Conservation (phyloP, 2,329 filamentous ascomycete species). For the Xylaria sp. region DNA sequence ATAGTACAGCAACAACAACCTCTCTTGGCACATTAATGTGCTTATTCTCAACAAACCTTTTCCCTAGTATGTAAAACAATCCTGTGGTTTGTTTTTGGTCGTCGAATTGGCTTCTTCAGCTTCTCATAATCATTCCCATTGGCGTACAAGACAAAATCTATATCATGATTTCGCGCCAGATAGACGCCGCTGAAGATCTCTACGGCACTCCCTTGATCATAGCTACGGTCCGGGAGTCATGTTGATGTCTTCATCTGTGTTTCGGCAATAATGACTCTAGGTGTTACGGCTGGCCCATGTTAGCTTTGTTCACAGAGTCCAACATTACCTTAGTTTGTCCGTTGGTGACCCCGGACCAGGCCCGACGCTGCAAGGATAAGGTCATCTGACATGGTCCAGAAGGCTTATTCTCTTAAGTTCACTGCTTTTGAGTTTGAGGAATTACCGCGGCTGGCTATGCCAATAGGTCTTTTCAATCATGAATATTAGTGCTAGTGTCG, state of each 20-base stretch:
- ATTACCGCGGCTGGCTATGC: background rate
- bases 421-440: constrained; percentile 14
- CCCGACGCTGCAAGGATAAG: background rate
- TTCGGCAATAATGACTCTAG: constrained; percentile 1
- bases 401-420: background rate
- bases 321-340: constrained; percentile 6
- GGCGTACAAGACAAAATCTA: background rate
- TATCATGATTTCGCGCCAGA: background rate
- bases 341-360: background rate
- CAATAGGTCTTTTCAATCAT: background rate
- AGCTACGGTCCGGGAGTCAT: background rate
- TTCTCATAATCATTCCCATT: background rate
- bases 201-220: background rate
- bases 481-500: background rate
- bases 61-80: background rate
- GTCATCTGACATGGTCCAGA: constrained; percentile 15
- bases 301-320: constrained; percentile 11
- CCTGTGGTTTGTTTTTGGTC: constrained; percentile 2
- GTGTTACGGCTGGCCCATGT: background rate
- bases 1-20: constrained; percentile 1
- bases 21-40: background rate
- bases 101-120: background rate
- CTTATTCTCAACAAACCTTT: constrained; percentile 5
- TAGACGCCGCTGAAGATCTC: background rate
- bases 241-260: background rate